Evolutionary conservation across 2,329 filamentous ascomycete species (phyloP), one percentile per base, ranked within the genome.

Genomic region (Paraconiothyrium brasiliense): DNA sequence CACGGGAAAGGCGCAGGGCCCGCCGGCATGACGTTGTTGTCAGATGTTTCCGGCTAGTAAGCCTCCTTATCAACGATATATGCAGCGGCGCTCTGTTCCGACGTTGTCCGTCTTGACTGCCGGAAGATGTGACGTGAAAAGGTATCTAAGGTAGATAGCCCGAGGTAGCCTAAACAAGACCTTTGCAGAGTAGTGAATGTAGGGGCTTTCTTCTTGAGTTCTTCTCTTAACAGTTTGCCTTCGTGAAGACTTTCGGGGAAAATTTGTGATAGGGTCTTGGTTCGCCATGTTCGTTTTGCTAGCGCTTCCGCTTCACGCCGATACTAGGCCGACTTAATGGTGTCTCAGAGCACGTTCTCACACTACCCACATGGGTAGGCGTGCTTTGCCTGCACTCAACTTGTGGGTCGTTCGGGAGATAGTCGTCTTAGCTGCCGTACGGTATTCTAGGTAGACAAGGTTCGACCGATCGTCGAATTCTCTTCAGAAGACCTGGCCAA

Each of bases 341-440:
- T 52, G 35, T 37, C 27, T 13, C n/a, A 22, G 20, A 50, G 27
- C 48, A 35, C 48, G n/a, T 50, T 48, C 13, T 48, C 46, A 13
- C 11, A 48, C 16, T 32, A 32, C 8, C 2, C 20, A 47, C 39
- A 46, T 10, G n/a, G 20, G 9, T 24, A 4, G 30, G 8, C 46
- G 7, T 27, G 46, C 22, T 48, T 30, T 30, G 27, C 11, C 22
- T 20, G n/a, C 20, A 22, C 20, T 3, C 43, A 35, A 50, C 20
- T 30, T 41, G 37, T 54, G 50, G 50, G 35, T 43, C 50, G 8
- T 43, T 43, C 24, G 50, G 50, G 50, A 54, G 50, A 54, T 54
- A 8, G 11, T 41, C 50, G n/a, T 46, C 2, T 13, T 46, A 46
- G 43, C 11, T 46, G 11, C 43, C 43, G 43, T 24, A 10, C 9